Conservation (phyloP, 2,329 filamentous ascomycete genomes). For the Pyricularia pennisetigena region DNA sequence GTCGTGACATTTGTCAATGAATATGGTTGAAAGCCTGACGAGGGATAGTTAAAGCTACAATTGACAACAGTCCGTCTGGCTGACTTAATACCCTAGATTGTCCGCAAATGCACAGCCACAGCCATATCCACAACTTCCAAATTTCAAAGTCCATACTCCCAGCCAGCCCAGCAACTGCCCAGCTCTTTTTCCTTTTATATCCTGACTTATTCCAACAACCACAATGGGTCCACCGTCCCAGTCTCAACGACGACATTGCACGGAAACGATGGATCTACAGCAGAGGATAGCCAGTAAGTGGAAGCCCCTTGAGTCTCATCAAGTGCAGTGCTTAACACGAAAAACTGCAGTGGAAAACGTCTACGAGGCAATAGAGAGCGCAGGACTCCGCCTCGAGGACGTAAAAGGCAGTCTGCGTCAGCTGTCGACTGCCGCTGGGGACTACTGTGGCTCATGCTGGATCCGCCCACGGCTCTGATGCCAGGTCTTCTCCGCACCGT, state of each 20-base stretch:
- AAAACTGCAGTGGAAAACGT: slow-evolving; percentile 17
- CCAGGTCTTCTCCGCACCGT: slow-evolving; percentile 22
- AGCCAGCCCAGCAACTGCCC: no score
- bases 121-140: no score
- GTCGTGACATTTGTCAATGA: no score
- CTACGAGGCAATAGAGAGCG: slow-evolving; percentile 42
- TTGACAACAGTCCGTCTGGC: no score
- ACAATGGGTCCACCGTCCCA: not conserved
- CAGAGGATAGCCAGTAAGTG: slow-evolving; percentile 11
- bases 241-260: slow-evolving; percentile 17
- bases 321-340: no score
- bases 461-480: slow-evolving; percentile 18
- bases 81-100: no score
- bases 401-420: slow-evolving; percentile 17
- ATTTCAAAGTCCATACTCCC: no score
- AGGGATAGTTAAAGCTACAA: no score
- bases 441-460: slow-evolving; percentile 24
- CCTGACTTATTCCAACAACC: not conserved
- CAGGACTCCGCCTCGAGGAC: slow-evolving; percentile 18
- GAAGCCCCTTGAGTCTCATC: no score
- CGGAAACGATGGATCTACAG: slow-evolving; percentile 22
- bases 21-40: no score
- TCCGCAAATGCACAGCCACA: no score
- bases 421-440: slow-evolving; percentile 15
- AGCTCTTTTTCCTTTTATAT: no score